Evolutionary conservation across 495 filamentous ascomycete species (phyloP), one percentile per base, ranked within the genome.

Genomic region (Bacidia gigantensis): DNA sequence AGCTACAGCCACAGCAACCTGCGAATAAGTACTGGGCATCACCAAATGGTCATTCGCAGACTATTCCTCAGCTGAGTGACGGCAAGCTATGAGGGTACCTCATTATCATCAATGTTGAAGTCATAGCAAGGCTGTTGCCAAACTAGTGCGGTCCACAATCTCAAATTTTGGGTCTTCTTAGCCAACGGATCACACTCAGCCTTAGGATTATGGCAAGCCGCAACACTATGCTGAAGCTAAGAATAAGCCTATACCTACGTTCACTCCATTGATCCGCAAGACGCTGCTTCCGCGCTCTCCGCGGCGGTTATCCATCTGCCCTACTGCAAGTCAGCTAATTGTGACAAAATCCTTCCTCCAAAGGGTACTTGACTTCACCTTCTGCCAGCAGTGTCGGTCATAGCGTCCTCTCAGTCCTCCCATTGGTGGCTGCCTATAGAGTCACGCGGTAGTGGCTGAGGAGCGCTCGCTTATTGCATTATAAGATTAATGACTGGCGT

Each of bases 181-280:
- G 17, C 41, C 41, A 44, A 44, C 20, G 41, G 17, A 44, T 22
- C 14, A 7, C 41, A 9, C 20, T 44, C 41, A 44, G 41, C 41
- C 41, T 44, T 44, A 17, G 9, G 20, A 18, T 22, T n/a, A 44
- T 17, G 9, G 9, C 7, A 44, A 44, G 20, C 41, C 41, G 20
- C 20, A n/a, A 5, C 32, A 10, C 32, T 10, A n/a, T n/a, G 10
- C 41, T 44, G 17, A 44, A 7, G 41, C 41, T 44, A 18, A 17
- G 41, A 18, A 7, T 18, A n/a, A 9, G 41, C 26, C 47, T 53
- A 67, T 62, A n/a, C n/a, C n/a, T n/a, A n/a, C n/a, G n/a, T n/a
- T n/a, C n/a, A n/a, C n/a, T n/a, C n/a, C n/a, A n/a, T n/a, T n/a
- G n/a, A n/a, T n/a, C n/a, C n/a, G n/a, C n/a, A n/a, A n/a, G n/a